Conservation (phyloP, 495 filamentous ascomycete genomes). For the Xylaria nigripes region DNA sequence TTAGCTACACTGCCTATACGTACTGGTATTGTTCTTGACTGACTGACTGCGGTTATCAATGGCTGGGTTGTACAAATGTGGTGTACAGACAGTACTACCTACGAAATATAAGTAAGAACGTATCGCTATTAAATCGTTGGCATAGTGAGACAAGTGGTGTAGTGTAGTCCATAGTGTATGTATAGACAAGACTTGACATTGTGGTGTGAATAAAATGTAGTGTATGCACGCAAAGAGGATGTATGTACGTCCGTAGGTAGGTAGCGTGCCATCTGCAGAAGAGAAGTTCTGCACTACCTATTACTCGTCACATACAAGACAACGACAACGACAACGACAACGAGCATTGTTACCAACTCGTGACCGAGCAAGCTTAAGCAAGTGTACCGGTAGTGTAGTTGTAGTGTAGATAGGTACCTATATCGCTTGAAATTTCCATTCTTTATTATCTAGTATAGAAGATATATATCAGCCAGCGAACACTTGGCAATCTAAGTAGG, state of each 20-base stretch:
- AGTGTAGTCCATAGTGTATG: too few species aligned
- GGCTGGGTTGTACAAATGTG: conserved; percentile 11
- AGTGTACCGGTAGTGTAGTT: too few species aligned
- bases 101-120: too few species aligned
- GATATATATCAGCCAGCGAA: neutral
- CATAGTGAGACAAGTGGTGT: too few species aligned
- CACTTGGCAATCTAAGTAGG: neutral
- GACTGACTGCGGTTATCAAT: conserved; percentile 21
- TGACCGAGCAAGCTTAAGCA: conserved; percentile 1
- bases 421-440: too few species aligned
- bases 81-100: too few species aligned
- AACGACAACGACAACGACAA: neutral
- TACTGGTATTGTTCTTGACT: conserved; percentile 25
- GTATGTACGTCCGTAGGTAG: too few species aligned
- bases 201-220: neutral
- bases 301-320: conserved; percentile 2
- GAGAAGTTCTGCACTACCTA: neutral
- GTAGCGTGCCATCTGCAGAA: too few species aligned
- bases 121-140: neutral
- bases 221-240: neutral
- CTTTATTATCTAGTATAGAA: too few species aligned
- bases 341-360: neutral
- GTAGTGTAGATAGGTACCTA: too few species aligned
- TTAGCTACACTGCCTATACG: too few species aligned
- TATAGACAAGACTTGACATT: neutral